Percentiles rank a stretch among this genome's conserved stretches.
Evolutionary conservation across 73 alveolate species (phyloP).

Genomic region (Paramecium biaurelia): DNA sequence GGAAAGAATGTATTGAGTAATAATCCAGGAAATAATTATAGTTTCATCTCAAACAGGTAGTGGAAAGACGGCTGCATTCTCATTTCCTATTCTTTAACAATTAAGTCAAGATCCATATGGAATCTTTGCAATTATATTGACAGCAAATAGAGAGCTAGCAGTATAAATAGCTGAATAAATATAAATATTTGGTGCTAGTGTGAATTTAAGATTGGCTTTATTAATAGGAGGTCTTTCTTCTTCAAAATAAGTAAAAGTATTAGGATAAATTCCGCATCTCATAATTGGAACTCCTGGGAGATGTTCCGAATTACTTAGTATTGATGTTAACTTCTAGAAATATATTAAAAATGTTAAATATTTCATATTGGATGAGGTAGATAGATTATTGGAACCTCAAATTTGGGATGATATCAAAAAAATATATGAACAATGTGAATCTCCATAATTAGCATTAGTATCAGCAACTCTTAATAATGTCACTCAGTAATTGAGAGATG

Average conservation of each 20-base stretch:
- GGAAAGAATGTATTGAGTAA: slow-evolving; percentile 49
- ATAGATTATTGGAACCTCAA: slow-evolving; percentile 78
- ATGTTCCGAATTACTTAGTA: slow-evolving; percentile 73
- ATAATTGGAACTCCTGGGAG: slow-evolving; percentile 98
- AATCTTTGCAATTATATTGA: slow-evolving; percentile 84
- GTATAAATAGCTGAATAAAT: slow-evolving; percentile 87
- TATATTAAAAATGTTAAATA: slow-evolving; percentile 83
- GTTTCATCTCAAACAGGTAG: slow-evolving; percentile 92
- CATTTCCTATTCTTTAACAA: slow-evolving; percentile 89
- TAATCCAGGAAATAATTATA: not conserved
- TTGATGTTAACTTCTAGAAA: slow-evolving; percentile 65
- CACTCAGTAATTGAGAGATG: slow-evolving; percentile 60
- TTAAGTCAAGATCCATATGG: slow-evolving; percentile 94
- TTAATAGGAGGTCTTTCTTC: slow-evolving; percentile 94
- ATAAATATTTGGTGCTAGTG: slow-evolving; percentile 82
- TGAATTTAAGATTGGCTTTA: slow-evolving; percentile 81
- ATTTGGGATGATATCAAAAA: slow-evolving; percentile 43
- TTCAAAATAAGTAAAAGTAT: slow-evolving; percentile 76
- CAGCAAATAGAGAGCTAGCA: slow-evolving; percentile 97
- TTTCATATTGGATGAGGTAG: slow-evolving; percentile 97
- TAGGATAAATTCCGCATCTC: slow-evolving; percentile 89
- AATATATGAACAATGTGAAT: not conserved
- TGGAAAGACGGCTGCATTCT: slow-evolving; percentile 98
- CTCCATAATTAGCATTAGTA: slow-evolving; percentile 1
- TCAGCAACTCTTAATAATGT: slow-evolving; percentile 55